A percentile compares a stretch with the other conserved stretches of the same genome.
phyloP scores from a whole-genome alignment of 768 basidiomycete species.

The Auriculariales sp. region DNA sequence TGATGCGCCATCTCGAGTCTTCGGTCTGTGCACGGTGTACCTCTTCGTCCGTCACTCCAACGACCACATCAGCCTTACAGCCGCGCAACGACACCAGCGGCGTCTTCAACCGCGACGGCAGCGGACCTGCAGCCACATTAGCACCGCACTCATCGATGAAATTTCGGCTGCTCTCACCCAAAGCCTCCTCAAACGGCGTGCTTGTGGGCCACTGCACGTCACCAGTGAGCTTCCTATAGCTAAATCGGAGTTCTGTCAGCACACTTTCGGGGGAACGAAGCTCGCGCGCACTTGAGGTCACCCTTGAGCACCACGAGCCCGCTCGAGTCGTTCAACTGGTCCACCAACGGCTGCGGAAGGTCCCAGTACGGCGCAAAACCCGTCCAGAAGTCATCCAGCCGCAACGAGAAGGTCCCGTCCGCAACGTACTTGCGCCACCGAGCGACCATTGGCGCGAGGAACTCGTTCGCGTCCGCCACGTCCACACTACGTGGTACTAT shows the following conservation, averaged over 20 bases:
- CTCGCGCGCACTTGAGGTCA: slow-evolving; percentile 85
- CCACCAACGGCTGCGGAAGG: slow-evolving; percentile 38
- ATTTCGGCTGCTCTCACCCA: slow-evolving; percentile 35
- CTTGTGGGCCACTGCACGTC: slow-evolving; percentile 80
- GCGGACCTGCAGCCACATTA: slow-evolving; percentile 42
- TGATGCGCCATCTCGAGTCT: slow-evolving; percentile 61
- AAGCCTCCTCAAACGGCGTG: slow-evolving; percentile 55
- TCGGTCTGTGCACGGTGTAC: slow-evolving; percentile 48
- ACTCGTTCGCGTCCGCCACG: slow-evolving; percentile 16
- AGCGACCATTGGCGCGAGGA: slow-evolving; percentile 43
- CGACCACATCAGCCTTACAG: slow-evolving; percentile 90
- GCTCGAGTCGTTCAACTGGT: slow-evolving; percentile 34
- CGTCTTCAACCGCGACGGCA: slow-evolving; percentile 66
- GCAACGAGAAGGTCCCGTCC: slow-evolving; percentile 54
- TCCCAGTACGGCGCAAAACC: slow-evolving; percentile 65
- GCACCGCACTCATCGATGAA: background rate
- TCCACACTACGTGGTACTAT: too few relatives aligned
- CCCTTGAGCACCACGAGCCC: slow-evolving; percentile 83
- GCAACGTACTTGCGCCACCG: slow-evolving; percentile 68
- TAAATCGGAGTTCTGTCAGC: slow-evolving; percentile 14
- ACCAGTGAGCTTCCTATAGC: slow-evolving; percentile 79
- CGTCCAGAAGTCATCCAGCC: slow-evolving; percentile 50
- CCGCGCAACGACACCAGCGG: slow-evolving; percentile 78
- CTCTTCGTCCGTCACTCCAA: slow-evolving; percentile 56
- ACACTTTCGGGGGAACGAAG: slow-evolving; percentile 7